Base-by-base conservation (phyloP, 768 basidiomycete genomes). In the Russula foetens region DNA sequence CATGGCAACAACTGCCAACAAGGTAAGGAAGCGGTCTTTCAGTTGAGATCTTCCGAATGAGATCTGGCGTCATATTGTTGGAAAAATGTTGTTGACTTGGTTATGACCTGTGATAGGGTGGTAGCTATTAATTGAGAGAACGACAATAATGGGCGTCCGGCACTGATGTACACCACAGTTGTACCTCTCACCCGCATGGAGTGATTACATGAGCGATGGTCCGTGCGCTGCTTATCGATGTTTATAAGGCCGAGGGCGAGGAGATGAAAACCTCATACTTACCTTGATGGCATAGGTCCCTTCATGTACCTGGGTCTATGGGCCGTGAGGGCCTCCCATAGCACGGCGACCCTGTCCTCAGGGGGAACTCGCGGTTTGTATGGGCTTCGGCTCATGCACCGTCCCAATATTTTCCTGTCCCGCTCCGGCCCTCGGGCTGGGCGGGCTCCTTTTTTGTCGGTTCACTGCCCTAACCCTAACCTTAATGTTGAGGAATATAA, bases 351-450 rank as follows among this genome's bases (percentile, higher is more conserved):
- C 67, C 31, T 67, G 67, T 67, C 67, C 67, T 12, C 67, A 68
- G 61, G 63, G 66, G 61, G 63, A 65, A 29, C 59, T 57, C 39
- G 57, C 48, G 63, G 66, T 66, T 67, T 68, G 67, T 67, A 63
- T 84, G 81, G 72, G 81, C 81, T 81, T 80, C 76, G 83, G 84
- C 77, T 77, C 81, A 84, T 84, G 85, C 84, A 86, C 79, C 79
- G 82, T 85, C 84, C 77, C 68, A 85, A 86, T 86, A 86, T 86
- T 86, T 86, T 79, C 84, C 84, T 74, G 84, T 85, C 80, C 81
- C 75, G 74, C 78, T 78, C 77, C 68, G 78, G 81, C 81, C 83
- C 67, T 64, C 67, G 66, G 66, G 67, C 66, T 67, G 67, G 66
- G 66, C 43, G 64, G 66, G 67, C 69, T 69, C 58, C 70, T 64